These are phyloP conservation scores for Aleurites moluccanus DNA, from an alignment of 441 rosid genomes.

Conservation along the genomic window DNA sequence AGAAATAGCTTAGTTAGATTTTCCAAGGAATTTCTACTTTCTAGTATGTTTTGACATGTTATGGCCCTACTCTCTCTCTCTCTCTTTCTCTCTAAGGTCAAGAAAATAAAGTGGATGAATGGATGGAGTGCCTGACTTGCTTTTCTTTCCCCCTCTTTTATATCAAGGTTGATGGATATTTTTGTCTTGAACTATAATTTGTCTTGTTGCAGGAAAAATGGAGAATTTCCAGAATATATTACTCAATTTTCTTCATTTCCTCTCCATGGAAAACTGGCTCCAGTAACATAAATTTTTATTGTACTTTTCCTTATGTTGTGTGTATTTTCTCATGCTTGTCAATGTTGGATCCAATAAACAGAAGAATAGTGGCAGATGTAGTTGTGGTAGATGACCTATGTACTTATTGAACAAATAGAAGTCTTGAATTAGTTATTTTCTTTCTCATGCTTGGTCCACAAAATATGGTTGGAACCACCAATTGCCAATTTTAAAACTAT, in stretches of 20 bases:
- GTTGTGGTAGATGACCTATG: slow-evolving; percentile 1
- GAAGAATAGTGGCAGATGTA: neutral
- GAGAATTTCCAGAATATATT: neutral
- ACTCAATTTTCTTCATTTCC: neutral
- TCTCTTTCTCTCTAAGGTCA: no score
- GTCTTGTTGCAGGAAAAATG: slow-evolving; percentile 9
- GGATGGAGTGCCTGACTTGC: neutral
- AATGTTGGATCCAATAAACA: neutral
- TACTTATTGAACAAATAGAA: neutral
- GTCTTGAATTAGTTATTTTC: neutral
- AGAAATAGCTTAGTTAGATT: neutral
- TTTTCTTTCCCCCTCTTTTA: neutral
- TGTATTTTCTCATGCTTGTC: neutral
- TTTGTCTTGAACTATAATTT: neutral
- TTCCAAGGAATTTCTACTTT: neutral
- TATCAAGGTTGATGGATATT: neutral
- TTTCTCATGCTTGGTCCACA: neutral
- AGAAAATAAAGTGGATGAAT: neutral
- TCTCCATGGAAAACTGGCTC: neutral
- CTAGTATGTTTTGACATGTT: neutral
- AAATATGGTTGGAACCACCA: neutral
- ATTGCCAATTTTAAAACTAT: no score
- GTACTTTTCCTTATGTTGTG: neutral
- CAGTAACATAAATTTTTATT: neutral
- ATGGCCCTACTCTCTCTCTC: neutral